Evolutionary conservation across 1,139 yeast genomes (phyloP), one percentile per base, ranked within the genome.

Genomic region (Geotrichum australiense): DNA sequence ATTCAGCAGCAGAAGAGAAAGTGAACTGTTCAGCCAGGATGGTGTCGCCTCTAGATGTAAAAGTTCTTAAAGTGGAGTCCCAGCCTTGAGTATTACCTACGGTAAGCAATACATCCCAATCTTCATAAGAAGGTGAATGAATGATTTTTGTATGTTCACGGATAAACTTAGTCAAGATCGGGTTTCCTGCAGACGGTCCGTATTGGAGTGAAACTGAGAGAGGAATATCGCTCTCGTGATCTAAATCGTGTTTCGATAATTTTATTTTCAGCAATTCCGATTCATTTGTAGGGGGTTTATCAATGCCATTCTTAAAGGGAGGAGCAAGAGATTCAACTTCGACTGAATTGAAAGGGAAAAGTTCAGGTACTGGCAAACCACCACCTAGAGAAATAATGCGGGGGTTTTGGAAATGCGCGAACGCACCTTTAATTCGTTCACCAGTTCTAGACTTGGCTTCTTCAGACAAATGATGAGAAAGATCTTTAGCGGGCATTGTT

Each of bases 331-430:
- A 69, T 45, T 77, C 78, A 20, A 82, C 79, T 21, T 71, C 61
- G 41, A 87, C 59, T 53, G 75, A 75, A 56, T 85, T 86, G 74
- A 89, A 85, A 39, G 98, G 98, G 73, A 91, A 91, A 62, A 84
- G 81, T 52, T 81, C 89, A 14, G 96, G 69, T 56, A 85, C 67
- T 14, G 98, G 98, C 53, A 91, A 74, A 5, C 98, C 98, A 51
- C 98, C 98, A 42, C 96, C 98, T 49, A 91, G 75, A 58, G 87
- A 87, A 43, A 89, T 78, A 59, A 91, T 70, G 40, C 80, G 77
- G 34, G 95, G 95, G 51, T 76, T 72, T 35, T 70, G 68, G 58
- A 69, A 82, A 67, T 81, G 82, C 60, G 76, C 78, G 70, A 87
- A 84, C 16, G 94, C 94, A 35, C 76, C 68, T 66, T 91, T 91